Evolutionary conservation across 352 stramenopile species (phyloP).

Genomic region (Elongisporangium senticosum): DNA sequence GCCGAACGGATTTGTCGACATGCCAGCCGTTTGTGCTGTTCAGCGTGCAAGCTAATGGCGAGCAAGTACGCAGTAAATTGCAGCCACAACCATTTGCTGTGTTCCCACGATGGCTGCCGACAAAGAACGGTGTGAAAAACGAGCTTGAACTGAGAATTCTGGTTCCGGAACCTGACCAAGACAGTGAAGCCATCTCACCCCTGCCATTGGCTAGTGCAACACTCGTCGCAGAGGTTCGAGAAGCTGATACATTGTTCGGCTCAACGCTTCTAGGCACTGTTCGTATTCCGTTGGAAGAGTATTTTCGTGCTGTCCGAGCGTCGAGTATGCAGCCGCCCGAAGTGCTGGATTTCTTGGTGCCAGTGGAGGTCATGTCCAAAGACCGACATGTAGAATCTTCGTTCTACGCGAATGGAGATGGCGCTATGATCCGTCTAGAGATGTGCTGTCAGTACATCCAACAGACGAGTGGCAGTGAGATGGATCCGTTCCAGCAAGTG

Average conservation of each 20-base stretch:
- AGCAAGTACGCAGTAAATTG: conserved; percentile 34
- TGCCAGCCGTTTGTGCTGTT: conserved; percentile 49
- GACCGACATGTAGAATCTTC: conserved; percentile 1
- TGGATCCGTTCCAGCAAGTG: neutral
- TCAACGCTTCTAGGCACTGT: conserved; percentile 55
- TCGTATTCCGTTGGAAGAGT: conserved; percentile 40
- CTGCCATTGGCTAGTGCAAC: conserved; percentile 8
- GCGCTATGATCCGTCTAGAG: conserved; percentile 36
- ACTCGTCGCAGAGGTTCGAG: conserved; percentile 58
- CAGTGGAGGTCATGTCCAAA: conserved; percentile 26
- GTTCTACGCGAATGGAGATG: conserved; percentile 4
- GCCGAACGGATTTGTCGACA: conserved; percentile 35
- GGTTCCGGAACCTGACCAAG: conserved; percentile 9
- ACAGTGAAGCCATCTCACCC: neutral
- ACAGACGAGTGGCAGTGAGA: neutral
- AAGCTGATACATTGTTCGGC: conserved; percentile 66
- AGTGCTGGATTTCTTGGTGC: conserved; percentile 45
- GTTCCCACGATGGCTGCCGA: conserved; percentile 62
- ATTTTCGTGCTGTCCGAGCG: conserved; percentile 31
- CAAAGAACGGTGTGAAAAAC: conserved; percentile 9
- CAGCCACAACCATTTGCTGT: conserved; percentile 36
- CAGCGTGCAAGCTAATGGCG: conserved; percentile 20
- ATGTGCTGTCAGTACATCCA: conserved; percentile 29
- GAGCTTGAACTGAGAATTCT: conserved; percentile 2
- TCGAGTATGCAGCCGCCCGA: conserved; percentile 12